Conservation (phyloP, 2,329 filamentous ascomycete species). For the Aspergillus alliaceus region DNA sequence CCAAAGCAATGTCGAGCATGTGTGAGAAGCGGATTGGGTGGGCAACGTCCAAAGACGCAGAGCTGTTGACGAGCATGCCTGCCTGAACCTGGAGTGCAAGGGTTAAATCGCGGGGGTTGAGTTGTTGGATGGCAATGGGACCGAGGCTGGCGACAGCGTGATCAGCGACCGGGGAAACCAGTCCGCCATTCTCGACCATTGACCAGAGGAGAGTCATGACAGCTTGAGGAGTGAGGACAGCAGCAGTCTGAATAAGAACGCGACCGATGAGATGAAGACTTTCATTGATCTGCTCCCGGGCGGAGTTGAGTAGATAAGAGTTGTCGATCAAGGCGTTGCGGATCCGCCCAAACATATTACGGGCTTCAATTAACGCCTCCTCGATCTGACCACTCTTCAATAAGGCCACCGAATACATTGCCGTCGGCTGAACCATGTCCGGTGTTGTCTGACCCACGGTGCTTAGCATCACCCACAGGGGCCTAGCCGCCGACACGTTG, state of each 20-base stretch:
- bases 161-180: slow-evolving; percentile 60
- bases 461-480: slow-evolving; percentile 77
- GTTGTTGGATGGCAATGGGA: slow-evolving; percentile 58
- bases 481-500: slow-evolving; percentile 72
- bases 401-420: slow-evolving; percentile 87
- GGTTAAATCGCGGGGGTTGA: slow-evolving; percentile 53
- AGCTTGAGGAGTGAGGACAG: slow-evolving; percentile 54
- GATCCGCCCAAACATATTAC: slow-evolving; percentile 84
- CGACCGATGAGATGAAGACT: slow-evolving; percentile 69
- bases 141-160: slow-evolving; percentile 62
- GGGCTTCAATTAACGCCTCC: slow-evolving; percentile 76
- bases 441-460: slow-evolving; percentile 56
- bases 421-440: slow-evolving; percentile 78
- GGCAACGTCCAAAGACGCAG: slow-evolving; percentile 53
- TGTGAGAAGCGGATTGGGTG: slow-evolving; percentile 62
- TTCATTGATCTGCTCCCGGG: slow-evolving; percentile 79
- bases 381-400: slow-evolving; percentile 81
- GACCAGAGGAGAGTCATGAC: slow-evolving; percentile 62
- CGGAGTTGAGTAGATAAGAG: slow-evolving; percentile 51
- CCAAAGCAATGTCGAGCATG: slow-evolving; percentile 59
- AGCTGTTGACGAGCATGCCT: slow-evolving; percentile 42
- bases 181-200: slow-evolving; percentile 65
- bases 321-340: slow-evolving; percentile 59
- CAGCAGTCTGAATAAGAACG: slow-evolving; percentile 55
- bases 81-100: slow-evolving; percentile 63